Evolutionary conservation across 2,329 filamentous ascomycete species (phyloP).

Genomic region (Pseudogymnoascus sp.): DNA sequence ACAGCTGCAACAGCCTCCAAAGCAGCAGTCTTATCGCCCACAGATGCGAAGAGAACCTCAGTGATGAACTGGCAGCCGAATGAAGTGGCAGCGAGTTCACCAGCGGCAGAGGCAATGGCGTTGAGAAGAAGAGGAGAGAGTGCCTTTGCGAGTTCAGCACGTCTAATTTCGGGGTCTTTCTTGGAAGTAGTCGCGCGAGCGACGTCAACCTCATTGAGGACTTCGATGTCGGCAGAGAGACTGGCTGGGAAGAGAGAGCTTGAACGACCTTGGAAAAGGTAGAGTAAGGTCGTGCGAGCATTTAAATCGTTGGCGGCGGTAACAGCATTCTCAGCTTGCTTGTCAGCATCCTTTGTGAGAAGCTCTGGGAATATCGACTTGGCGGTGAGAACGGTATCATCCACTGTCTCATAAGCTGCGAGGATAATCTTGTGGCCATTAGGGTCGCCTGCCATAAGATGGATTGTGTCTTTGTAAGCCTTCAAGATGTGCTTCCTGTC

Average conservation of each 20-base stretch:
- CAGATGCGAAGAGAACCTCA: conserved; percentile 70
- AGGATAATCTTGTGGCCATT: conserved; percentile 76
- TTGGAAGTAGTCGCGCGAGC: conserved; percentile 83
- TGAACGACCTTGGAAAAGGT: conserved; percentile 66
- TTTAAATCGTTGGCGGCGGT: conserved; percentile 58
- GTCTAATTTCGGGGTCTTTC: conserved; percentile 73
- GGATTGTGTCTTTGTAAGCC: conserved; percentile 82
- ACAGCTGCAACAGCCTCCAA: conserved; percentile 62
- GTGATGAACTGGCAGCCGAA: conserved; percentile 84
- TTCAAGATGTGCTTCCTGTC: conserved; percentile 84
- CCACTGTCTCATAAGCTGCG: conserved; percentile 81
- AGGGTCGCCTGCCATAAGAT: conserved; percentile 73
- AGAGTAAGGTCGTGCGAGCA: conserved; percentile 63
- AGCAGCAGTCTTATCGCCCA: conserved; percentile 69
- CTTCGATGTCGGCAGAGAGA: conserved; percentile 58
- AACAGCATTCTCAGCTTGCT: conserved; percentile 56
- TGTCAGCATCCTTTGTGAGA: conserved; percentile 61
- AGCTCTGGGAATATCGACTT: conserved; percentile 87
- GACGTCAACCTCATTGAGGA: conserved; percentile 69
- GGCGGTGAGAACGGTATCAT: conserved; percentile 82
- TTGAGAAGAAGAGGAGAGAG: conserved; percentile 70
- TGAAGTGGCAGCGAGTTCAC: conserved; percentile 62
- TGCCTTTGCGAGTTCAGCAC: conserved; percentile 66
- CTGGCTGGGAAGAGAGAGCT: conserved; percentile 54
- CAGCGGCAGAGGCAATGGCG: conserved; percentile 61